A percentile compares a stretch with the other conserved stretches of the same genome.
These are phyloP conservation scores for Phytomonas francai DNA, from an alignment of 208 protist genomes.

Conservation along the genomic window DNA sequence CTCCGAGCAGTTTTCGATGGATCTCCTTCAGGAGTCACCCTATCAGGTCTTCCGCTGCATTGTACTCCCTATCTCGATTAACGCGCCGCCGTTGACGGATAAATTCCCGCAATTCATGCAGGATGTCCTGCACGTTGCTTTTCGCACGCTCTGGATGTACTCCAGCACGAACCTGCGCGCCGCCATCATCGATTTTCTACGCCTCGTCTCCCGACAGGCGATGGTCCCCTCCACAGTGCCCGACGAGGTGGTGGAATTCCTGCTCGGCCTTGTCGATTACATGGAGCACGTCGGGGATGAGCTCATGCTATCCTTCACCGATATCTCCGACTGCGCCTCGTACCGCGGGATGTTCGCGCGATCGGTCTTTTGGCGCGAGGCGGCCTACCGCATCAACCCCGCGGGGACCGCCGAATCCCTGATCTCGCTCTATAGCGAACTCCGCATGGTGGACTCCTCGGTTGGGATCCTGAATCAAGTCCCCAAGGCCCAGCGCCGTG, in stretches of 20 bases:
- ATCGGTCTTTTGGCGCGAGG: conserved; percentile 82
- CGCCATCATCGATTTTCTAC: conserved; percentile 53
- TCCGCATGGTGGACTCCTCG: conserved; percentile 71
- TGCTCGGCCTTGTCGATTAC: conserved; percentile 76
- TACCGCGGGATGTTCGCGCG: conserved; percentile 83
- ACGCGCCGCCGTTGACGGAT: conserved; percentile 59
- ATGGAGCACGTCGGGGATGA: conserved; percentile 80
- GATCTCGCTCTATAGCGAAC: conserved; percentile 72
- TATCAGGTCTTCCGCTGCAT: conserved; percentile 83
- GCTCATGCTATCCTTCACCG: conserved; percentile 47
- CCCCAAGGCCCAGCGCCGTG: conserved; percentile 39
- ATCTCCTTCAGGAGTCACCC: conserved; percentile 75
- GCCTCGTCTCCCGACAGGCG: conserved; percentile 48
- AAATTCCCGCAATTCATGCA: conserved; percentile 53
- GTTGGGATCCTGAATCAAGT: conserved; percentile 69
- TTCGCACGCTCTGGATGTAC: conserved; percentile 74
- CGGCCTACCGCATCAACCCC: conserved; percentile 69
- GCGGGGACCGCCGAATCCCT: conserved; percentile 61
- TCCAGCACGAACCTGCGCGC: conserved; percentile 45
- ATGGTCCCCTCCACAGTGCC: conserved; percentile 47
- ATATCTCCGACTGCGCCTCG: conserved; percentile 77
- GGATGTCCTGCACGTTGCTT: conserved; percentile 56
- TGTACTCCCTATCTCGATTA: conserved; percentile 47
- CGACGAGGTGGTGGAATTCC: conserved; percentile 53
- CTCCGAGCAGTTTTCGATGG: conserved; percentile 54